Evolutionary conservation across 352 stramenopile genomes (phyloP).

Genomic region (Peronospora destructor): DNA sequence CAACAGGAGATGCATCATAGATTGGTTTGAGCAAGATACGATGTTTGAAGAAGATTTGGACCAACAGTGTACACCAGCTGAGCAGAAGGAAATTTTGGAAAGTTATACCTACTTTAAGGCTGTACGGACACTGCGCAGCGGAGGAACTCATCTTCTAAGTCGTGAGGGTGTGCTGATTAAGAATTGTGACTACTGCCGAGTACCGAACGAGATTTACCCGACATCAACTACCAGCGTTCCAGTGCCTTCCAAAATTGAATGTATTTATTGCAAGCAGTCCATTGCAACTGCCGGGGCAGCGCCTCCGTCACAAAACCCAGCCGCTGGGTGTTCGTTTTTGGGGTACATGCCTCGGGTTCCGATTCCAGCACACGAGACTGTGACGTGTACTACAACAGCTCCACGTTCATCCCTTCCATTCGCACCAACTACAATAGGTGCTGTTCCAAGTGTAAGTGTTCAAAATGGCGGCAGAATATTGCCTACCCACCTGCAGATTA

Average conservation of each 20-base stretch:
- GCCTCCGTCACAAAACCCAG: conserved; percentile 18
- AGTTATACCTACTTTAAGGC: conserved; percentile 68
- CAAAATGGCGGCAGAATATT: conserved; percentile 20
- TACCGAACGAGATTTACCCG: conserved; percentile 61
- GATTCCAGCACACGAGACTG: conserved; percentile 5
- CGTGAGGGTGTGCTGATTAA: conserved; percentile 46
- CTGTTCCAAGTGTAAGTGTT: neutral
- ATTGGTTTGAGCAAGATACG: conserved; percentile 86
- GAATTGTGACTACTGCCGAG: conserved; percentile 47
- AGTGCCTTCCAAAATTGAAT: conserved; percentile 58
- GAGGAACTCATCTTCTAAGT: conserved; percentile 31
- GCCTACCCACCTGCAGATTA: conserved; percentile 19
- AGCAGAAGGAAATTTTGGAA: conserved; percentile 73
- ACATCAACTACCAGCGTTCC: conserved; percentile 48
- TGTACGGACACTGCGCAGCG: conserved; percentile 36
- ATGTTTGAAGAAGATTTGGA: conserved; percentile 87
- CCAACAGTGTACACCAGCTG: conserved; percentile 56
- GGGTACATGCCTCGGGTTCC: conserved; percentile 13
- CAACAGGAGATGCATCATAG: conserved; percentile 48
- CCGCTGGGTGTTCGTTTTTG: conserved; percentile 15
- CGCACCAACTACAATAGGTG: neutral
- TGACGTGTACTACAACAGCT: conserved; percentile 9
- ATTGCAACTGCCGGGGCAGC: conserved; percentile 37
- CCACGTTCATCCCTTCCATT: neutral
- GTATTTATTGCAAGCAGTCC: conserved; percentile 47